Percentiles rank a stretch among this genome's conserved stretches.
phyloP scores from a whole-genome alignment of 495 filamentous ascomycete species.

The Corynascus novoguineensis region DNA sequence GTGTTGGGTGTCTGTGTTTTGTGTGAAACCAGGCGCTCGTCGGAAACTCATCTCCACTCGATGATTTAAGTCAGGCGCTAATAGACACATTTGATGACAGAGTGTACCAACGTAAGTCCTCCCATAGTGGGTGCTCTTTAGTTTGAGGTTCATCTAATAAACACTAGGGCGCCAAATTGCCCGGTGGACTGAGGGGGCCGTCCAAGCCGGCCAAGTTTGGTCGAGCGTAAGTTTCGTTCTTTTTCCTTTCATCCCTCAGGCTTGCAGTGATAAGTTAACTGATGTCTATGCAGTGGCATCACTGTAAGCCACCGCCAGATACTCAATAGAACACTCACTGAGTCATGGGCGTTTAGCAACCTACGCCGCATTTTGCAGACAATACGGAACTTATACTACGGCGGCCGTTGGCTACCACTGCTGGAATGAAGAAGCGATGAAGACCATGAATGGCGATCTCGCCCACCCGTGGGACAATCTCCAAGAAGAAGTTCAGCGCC shows the following conservation, averaged over 20 bases:
- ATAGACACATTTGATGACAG: conserved; percentile 1
- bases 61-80: not conserved
- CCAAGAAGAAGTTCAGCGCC: not conserved
- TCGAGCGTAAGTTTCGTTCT: conserved; percentile 4
- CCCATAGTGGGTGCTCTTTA: not conserved
- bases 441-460: conserved; percentile 29
- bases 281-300: conserved; percentile 16
- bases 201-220: conserved; percentile 5
- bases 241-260: not conserved
- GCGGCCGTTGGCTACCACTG: conserved; percentile 16
- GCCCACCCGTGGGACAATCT: conserved; percentile 25
- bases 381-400: conserved; percentile 30
- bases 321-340: not conserved
- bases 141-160: not conserved
- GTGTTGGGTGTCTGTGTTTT: too few relatives aligned
- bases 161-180: not conserved
- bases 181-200: conserved; percentile 7
- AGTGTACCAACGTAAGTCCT: conserved; percentile 9
- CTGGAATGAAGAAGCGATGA: conserved; percentile 40
- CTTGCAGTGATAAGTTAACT: not conserved
- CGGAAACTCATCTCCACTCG: not conserved
- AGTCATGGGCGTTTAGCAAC: conserved; percentile 9
- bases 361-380: conserved; percentile 33
- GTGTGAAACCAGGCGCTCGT: not conserved
- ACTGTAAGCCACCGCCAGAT: conserved; percentile 10